A percentile compares a stretch with the other conserved stretches of the same genome.
phyloP scores from a whole-genome alignment of 345 rosid genomes.

The Durio zibethinus region DNA sequence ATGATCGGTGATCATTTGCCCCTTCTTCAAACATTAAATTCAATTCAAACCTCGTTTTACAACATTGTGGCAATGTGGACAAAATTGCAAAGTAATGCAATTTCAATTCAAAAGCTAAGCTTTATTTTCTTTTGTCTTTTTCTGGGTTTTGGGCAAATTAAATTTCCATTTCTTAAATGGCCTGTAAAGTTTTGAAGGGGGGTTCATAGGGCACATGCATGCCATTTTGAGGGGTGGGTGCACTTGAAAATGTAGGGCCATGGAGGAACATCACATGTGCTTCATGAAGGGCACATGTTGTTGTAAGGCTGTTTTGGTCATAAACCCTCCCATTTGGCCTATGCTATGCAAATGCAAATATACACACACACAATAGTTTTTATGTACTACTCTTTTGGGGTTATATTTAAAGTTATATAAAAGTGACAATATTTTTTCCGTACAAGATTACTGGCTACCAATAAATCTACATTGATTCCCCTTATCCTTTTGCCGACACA shows the following conservation, averaged over 20 bases:
- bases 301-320: slow-evolving; percentile 19
- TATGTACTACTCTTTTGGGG: not conserved
- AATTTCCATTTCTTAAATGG: not conserved
- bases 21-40: not conserved
- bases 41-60: not conserved
- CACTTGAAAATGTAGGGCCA: slow-evolving; percentile 37
- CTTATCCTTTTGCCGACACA: slow-evolving; percentile 4
- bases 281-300: slow-evolving; percentile 24
- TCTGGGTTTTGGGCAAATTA: too few species aligned
- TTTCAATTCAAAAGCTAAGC: not conserved
- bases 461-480: not conserved
- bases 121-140: not conserved
- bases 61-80: not conserved
- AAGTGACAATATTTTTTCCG: not conserved
- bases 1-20: not conserved
- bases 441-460: not conserved
- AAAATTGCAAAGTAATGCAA: not conserved
- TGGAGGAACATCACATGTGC: slow-evolving; percentile 27
- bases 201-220: slow-evolving; percentile 31
- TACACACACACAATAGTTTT: not conserved
- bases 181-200: not conserved
- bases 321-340: slow-evolving; percentile 11
- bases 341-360: not conserved
- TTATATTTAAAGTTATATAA: not conserved
- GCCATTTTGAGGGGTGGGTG: slow-evolving; percentile 23